These are phyloP conservation scores for Tolypocladium tundrense DNA, from an alignment of 2,329 filamentous ascomycete genomes.

Conservation along the genomic window DNA sequence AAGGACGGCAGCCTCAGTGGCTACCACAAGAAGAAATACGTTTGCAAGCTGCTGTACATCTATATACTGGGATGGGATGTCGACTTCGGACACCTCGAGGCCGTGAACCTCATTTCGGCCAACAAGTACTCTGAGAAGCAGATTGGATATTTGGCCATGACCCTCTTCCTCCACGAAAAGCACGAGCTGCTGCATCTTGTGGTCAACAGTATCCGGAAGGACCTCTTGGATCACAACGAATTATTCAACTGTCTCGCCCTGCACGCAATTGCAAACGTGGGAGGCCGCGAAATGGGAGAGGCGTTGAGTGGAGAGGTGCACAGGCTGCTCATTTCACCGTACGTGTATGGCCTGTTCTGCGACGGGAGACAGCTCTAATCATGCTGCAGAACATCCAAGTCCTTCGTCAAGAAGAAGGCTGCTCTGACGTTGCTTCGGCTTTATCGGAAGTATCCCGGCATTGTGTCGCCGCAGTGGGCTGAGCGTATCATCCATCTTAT, in stretches of 20 bases:
- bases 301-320: slow-evolving; percentile 88
- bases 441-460: slow-evolving; percentile 88
- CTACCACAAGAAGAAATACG: slow-evolving; percentile 99
- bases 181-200: slow-evolving; percentile 94
- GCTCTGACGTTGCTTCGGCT: slow-evolving; percentile 84
- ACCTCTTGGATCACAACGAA: slow-evolving; percentile 89
- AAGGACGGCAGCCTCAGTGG: slow-evolving; percentile 89
- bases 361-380: slow-evolving; percentile 4
- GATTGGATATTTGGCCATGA: slow-evolving; percentile 96
- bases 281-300: slow-evolving; percentile 94
- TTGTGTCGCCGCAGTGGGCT: slow-evolving; percentile 93
- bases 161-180: slow-evolving; percentile 91
- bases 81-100: slow-evolving; percentile 96
- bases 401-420: slow-evolving; percentile 99
- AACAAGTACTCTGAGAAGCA: slow-evolving; percentile 99
- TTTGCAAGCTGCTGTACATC: slow-evolving; percentile 98
- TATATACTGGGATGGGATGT: slow-evolving; percentile 99
- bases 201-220: slow-evolving; percentile 97
- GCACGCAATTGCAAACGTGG: slow-evolving; percentile 96
- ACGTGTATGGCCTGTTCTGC: slow-evolving; percentile 25
- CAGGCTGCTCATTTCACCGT: slow-evolving; percentile 88
- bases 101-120: slow-evolving; percentile 93
- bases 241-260: slow-evolving; percentile 93
- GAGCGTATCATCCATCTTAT: slow-evolving; percentile 98
- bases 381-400: slow-evolving; percentile 56